phyloP scores from a whole-genome alignment of 352 stramenopile genomes.

The Globisporangium middletonii region DNA sequence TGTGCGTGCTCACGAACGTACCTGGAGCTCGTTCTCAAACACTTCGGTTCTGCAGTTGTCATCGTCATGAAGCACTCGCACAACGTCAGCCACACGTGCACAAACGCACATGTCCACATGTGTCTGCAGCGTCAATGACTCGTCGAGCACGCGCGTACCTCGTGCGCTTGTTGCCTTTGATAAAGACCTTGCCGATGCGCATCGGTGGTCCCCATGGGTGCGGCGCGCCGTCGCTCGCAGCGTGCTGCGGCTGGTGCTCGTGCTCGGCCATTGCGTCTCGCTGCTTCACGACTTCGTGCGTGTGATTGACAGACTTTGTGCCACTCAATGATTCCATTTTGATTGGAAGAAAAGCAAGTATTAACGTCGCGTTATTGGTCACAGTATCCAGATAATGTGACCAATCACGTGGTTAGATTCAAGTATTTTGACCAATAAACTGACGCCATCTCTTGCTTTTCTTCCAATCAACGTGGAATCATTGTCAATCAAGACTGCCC shows the following conservation, averaged over 20 bases:
- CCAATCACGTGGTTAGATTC: too few species aligned
- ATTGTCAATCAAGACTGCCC: too few species aligned
- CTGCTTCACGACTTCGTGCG: too few species aligned
- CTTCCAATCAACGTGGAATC: too few species aligned
- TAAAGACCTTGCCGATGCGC: constrained; percentile 81
- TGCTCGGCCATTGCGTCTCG: constrained; percentile 9
- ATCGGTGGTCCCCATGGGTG: constrained; percentile 76
- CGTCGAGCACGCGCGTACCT: constrained; percentile 34
- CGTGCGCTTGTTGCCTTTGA: constrained; percentile 84
- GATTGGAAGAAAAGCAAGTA: too few species aligned
- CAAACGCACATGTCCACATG: not conserved
- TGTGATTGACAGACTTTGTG: too few species aligned
- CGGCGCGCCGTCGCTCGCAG: constrained; percentile 20
- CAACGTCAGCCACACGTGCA: not conserved
- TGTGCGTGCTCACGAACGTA: constrained; percentile 7
- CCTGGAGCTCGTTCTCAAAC: constrained; percentile 85
- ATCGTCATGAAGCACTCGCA: not conserved
- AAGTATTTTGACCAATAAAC: too few species aligned
- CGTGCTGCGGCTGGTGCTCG: constrained; percentile 6
- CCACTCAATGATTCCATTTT: too few species aligned
- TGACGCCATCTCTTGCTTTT: too few species aligned
- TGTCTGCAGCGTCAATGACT: not conserved
- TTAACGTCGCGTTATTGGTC: too few species aligned
- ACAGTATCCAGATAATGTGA: too few species aligned
- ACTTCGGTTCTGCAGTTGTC: constrained; percentile 49